Base-by-base conservation (phyloP, 2,329 filamentous ascomycete species). In the Pseudogymnoascus sp. region DNA sequence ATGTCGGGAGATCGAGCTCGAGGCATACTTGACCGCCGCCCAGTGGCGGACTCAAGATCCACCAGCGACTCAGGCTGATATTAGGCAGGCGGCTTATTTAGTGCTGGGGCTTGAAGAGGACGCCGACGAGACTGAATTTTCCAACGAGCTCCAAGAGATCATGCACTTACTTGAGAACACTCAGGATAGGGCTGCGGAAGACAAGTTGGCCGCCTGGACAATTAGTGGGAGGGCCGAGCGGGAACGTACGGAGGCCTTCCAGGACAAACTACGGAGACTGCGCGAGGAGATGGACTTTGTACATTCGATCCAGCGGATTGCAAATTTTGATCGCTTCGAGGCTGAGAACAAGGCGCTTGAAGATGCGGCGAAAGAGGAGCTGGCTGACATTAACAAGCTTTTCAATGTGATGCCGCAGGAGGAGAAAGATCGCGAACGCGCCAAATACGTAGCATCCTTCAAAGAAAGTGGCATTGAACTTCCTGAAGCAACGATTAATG, bases 1-100 rank as follows among this genome's bases (percentile, higher is more conserved):
- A 1, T 94, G 90, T 71, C 79, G 75, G 1, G 76, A 78, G 72
- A 67, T 73, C 10, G 74, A 82, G 64, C 74, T 84, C 1, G 58
- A 60, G 2, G 67, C 61, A 1, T 63, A 80, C 37, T 81, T 82
- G 62, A 44, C 64, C 1, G 66, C 65, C 0, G 78, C 76, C 2
- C 70, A 65, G 2, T 65, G 57, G 6, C 72, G 77, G 9, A 73
- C 76, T 4, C 66, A 65, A 33, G 68, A 71, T n/a, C 36, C 60
- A 10, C 36, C 60, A 8, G 59, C 36, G 9, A 54, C 39, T 4
- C 47, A 47, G 17, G 62, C 74, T 10, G n/a, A 50, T 1, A 15
- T 5, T n/a, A 31, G 74, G n/a, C 62, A 64, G 3, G 58, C 57
- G 39, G 59, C 15, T 47, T 13, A 59, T 57, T 50, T n/a, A 66